phyloP scores from a whole-genome alignment of 495 filamentous ascomycete species.

The Xylaria nigripes region DNA sequence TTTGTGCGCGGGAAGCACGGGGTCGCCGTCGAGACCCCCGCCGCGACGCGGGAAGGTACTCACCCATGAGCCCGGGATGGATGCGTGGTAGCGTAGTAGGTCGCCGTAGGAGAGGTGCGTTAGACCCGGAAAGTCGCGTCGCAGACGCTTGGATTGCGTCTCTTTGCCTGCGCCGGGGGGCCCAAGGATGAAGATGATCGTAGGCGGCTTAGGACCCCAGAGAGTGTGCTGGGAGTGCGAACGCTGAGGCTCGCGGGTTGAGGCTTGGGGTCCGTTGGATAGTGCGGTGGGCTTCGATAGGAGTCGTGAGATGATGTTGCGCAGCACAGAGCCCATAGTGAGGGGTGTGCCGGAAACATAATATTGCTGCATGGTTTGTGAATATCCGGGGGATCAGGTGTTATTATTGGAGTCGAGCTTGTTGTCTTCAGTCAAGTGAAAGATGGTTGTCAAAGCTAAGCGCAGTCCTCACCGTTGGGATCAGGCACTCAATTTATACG shows the following conservation, averaged over 20 bases:
- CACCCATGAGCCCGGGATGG: slow-evolving; percentile 16
- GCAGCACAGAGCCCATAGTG: neutral
- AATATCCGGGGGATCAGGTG: neutral
- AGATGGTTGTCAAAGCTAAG: neutral
- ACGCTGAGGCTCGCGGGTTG: neutral
- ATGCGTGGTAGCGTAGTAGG: slow-evolving; percentile 14
- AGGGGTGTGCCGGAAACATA: neutral
- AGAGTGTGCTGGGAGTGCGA: neutral
- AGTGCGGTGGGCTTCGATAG: neutral
- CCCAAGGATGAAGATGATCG: slow-evolving; percentile 42
- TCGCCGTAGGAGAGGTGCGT: slow-evolving; percentile 19
- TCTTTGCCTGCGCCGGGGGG: slow-evolving; percentile 51
- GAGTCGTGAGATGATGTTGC: neutral
- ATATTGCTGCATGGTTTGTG: neutral
- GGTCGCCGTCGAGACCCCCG: neutral
- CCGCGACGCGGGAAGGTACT: slow-evolving; percentile 12
- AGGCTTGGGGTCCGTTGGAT: too few species aligned
- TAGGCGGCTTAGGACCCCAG: neutral
- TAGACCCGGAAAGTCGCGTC: neutral
- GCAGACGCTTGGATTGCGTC: slow-evolving; percentile 24
- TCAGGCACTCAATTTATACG: neutral
- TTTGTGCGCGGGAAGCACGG: slow-evolving; percentile 3
- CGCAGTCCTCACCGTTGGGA: neutral
- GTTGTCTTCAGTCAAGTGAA: neutral
- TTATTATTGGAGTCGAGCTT: neutral